Conservation (phyloP, 1,284 basidiomycete species). For the Vanrija humicola region DNA sequence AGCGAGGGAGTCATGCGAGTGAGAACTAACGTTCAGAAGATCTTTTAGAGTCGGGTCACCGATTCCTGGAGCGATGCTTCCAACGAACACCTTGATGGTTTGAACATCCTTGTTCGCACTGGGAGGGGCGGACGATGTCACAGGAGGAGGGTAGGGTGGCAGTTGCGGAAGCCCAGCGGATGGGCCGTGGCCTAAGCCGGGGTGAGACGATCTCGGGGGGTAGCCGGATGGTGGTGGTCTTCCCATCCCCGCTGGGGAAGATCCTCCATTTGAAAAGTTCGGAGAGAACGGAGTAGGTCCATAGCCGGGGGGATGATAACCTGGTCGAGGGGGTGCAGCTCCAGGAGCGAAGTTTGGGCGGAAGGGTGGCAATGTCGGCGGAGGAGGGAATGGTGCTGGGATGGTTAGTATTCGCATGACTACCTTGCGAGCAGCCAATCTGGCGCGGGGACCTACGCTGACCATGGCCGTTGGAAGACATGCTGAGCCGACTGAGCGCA, state of each 20-base stretch:
- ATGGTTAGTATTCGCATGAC: not conserved
- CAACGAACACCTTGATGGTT: constrained; percentile 71
- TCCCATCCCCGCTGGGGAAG: constrained; percentile 1
- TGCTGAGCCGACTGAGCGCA: too few relatives aligned
- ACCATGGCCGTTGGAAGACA: too few relatives aligned
- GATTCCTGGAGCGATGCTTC: constrained; percentile 91
- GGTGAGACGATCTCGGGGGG: not conserved
- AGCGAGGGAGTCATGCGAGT: too few relatives aligned
- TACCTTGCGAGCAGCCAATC: too few relatives aligned
- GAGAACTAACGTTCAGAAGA: constrained; percentile 64
- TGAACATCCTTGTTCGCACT: constrained; percentile 40
- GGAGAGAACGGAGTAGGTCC: constrained; percentile 17
- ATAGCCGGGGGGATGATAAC: too few relatives aligned
- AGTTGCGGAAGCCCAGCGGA: constrained; percentile 1
- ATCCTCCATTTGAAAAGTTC: constrained; percentile 3
- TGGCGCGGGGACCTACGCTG: too few relatives aligned
- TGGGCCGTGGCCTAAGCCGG: not conserved
- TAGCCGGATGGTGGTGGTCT: not conserved
- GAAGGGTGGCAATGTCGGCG: constrained; percentile 26
- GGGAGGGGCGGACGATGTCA: constrained; percentile 7
- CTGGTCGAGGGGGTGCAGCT: not conserved
- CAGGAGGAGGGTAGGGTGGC: constrained; percentile 1
- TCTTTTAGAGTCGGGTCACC: constrained; percentile 69
- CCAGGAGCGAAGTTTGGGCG: constrained; percentile 32
- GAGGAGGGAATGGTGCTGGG: constrained; percentile 4